These are phyloP conservation scores for Arabidopsis hybrid DNA, from an alignment of 441 rosid species.

Conservation along the genomic window DNA sequence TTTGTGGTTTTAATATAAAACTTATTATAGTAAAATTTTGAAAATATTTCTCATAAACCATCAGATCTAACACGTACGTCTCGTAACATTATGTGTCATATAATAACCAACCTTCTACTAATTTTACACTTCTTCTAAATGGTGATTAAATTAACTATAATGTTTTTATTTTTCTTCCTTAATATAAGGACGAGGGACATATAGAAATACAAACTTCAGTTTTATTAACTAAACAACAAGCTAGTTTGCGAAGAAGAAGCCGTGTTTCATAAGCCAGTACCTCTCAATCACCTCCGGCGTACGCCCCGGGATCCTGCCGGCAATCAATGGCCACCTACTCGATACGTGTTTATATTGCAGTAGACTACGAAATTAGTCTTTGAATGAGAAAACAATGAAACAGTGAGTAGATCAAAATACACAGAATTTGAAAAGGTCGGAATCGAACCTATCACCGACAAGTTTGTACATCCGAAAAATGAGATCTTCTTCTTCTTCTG, in stretches of 20 bases:
- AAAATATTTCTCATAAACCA: background rate
- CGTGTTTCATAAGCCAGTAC: slow-evolving; percentile 56
- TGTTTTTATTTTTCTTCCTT: background rate
- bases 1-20: background rate
- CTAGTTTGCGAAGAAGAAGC: slow-evolving; percentile 48
- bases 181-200: background rate
- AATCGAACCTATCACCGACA: slow-evolving; percentile 32
- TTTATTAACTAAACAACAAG: background rate
- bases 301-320: slow-evolving; percentile 64
- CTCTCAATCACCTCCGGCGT: slow-evolving; percentile 59
- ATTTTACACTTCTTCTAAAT: background rate
- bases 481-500: slow-evolving; percentile 31
- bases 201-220: background rate
- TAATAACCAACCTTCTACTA: background rate
- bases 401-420: background rate
- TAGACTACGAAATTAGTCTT: background rate
- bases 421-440: background rate
- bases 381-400: background rate
- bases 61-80: background rate
- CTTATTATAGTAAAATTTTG: background rate
- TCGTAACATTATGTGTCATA: background rate
- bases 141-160: background rate
- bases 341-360: background rate
- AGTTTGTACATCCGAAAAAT: slow-evolving; percentile 34
- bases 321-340: slow-evolving; percentile 46